These are phyloP conservation scores for Soucietia sequanensis DNA, from an alignment of 805 yeast genomes.

Conservation along the genomic window DNA sequence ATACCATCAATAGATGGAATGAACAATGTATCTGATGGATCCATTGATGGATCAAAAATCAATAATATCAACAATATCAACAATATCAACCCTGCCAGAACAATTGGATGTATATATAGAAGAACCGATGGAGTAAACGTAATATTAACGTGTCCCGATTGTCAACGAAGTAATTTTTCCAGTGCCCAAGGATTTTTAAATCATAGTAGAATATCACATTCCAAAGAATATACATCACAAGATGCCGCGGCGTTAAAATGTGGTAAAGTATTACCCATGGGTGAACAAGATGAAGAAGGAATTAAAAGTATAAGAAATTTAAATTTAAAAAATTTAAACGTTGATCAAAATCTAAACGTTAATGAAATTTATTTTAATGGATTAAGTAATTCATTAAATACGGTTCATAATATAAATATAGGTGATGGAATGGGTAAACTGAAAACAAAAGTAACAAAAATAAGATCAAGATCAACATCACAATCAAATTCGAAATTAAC, in stretches of 20 bases:
- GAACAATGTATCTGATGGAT: not conserved
- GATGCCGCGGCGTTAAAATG: conserved; percentile 72
- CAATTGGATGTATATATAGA: conserved; percentile 55
- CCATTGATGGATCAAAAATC: too few relatives aligned
- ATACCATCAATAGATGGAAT: conserved; percentile 1
- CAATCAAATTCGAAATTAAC: not conserved
- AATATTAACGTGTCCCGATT: conserved; percentile 63
- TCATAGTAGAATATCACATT: conserved; percentile 73
- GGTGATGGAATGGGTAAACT: too few relatives aligned
- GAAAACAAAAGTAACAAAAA: not conserved
- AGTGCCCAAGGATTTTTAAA: conserved; percentile 80
- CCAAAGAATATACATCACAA: conserved; percentile 67
- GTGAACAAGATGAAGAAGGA: conserved; percentile 59
- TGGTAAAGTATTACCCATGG: conserved; percentile 53
- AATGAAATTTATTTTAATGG: conserved; percentile 37
- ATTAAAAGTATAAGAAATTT: conserved; percentile 34
- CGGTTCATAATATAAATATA: conserved; percentile 21
- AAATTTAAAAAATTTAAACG: conserved; percentile 36
- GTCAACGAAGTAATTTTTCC: conserved; percentile 68
- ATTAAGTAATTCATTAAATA: conserved; percentile 24
- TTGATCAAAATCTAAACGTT: conserved; percentile 39
- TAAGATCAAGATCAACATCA: not conserved
- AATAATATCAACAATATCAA: too few relatives aligned
- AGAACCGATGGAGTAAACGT: conserved; percentile 72
- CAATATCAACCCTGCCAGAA: not conserved